A percentile compares a stretch with the other conserved stretches of the same genome.
Conservation (phyloP, 345 rosid species). For the Gossypium rotundifolium region DNA sequence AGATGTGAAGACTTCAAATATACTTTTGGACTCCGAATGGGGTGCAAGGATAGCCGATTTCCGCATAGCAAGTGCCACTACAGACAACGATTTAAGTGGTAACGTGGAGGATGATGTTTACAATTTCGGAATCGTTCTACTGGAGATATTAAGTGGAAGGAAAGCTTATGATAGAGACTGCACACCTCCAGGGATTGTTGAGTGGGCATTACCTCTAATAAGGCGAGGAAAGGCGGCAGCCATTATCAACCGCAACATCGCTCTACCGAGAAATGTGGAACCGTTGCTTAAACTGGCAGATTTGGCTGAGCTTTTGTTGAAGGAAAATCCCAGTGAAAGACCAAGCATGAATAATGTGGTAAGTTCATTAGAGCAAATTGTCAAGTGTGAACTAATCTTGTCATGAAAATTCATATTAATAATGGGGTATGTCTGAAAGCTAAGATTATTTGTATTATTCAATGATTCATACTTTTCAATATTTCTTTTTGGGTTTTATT, state of each 20-base stretch:
- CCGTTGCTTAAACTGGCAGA: conserved; percentile 65
- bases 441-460: neutral
- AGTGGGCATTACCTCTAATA: conserved; percentile 72
- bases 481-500: neutral
- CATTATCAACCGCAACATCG: conserved; percentile 48
- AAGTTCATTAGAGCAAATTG: neutral
- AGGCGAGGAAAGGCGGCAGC: conserved; percentile 39
- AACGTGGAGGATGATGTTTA: conserved; percentile 61
- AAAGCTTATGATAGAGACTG: conserved; percentile 64
- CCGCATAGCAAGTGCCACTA: conserved; percentile 48
- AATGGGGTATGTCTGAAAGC: conserved; percentile 7
- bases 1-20: conserved; percentile 68
- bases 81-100: conserved; percentile 44
- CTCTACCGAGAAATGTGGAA: neutral
- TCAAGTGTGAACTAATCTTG: neutral
- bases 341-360: neutral
- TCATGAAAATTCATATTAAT: neutral
- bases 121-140: conserved; percentile 62
- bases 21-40: conserved; percentile 80
- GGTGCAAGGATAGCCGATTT: conserved; percentile 79
- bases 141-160: conserved; percentile 82
- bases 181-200: conserved; percentile 54
- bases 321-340: conserved; percentile 47
- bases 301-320: conserved; percentile 62
- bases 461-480: neutral